Conservation (phyloP, 106 monocot species). For the Acanthochlamys bracteata region DNA sequence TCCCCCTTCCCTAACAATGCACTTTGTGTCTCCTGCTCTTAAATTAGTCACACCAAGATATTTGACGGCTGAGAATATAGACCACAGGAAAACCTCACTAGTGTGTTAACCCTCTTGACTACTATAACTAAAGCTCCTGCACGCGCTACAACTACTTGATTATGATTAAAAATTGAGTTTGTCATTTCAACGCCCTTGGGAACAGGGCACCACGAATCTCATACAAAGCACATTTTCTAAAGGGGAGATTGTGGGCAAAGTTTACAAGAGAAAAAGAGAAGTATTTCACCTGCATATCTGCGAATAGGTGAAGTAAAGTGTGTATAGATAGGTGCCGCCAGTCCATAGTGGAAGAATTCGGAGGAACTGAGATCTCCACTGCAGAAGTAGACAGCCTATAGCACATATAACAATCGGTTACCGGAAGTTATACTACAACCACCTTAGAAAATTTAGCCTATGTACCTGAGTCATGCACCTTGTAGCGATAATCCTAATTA, state of each 20-base stretch:
- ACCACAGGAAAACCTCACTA: too few relatives aligned
- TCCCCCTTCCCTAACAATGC: too few relatives aligned
- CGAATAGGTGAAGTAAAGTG: slow-evolving; percentile 99
- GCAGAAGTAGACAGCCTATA: slow-evolving; percentile 92
- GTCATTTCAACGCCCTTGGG: too few relatives aligned
- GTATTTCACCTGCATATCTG: slow-evolving; percentile 77
- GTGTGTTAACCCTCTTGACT: too few relatives aligned
- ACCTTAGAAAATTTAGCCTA: slow-evolving; percentile 1
- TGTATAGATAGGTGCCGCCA: slow-evolving; percentile 89
- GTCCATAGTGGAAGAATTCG: slow-evolving; percentile 90
- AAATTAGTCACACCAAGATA: too few relatives aligned
- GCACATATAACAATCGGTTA: slow-evolving; percentile 6
- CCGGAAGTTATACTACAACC: background rate
- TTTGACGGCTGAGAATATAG: too few relatives aligned
- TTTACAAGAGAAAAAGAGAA: background rate
- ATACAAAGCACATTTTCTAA: background rate
- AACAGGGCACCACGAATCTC: background rate
- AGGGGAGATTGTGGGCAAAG: background rate
- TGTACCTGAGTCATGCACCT: slow-evolving; percentile 98
- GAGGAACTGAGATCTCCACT: slow-evolving; percentile 77
- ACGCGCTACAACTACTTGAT: too few relatives aligned
- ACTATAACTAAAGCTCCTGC: too few relatives aligned
- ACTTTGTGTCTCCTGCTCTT: too few relatives aligned
- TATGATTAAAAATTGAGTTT: too few relatives aligned
- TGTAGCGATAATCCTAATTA: slow-evolving; percentile 91